Evolutionary conservation across 306 rosid genomes (phyloP).

Genomic region (Glycine tomentella): DNA sequence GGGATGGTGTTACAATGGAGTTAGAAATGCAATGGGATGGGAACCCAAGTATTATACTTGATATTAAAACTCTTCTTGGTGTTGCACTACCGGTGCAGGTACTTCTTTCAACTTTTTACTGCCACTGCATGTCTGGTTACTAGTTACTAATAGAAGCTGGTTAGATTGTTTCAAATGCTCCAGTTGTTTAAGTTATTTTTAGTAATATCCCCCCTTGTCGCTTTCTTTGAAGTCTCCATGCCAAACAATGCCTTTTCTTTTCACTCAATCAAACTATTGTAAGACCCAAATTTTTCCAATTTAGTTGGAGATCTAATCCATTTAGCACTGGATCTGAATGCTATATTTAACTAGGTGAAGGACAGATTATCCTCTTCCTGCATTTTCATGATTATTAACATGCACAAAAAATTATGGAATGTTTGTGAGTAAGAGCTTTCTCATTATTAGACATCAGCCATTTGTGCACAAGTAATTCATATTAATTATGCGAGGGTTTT

Average conservation of each 20-base stretch:
- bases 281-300: slow-evolving; percentile 7
- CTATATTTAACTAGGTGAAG: slow-evolving; percentile 11
- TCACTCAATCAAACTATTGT: slow-evolving; percentile 29
- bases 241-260: slow-evolving; percentile 36
- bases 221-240: slow-evolving; percentile 16
- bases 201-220: neutral
- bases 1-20: slow-evolving; percentile 83
- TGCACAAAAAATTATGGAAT: slow-evolving; percentile 7
- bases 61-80: slow-evolving; percentile 83
- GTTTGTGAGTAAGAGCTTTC: slow-evolving; percentile 31
- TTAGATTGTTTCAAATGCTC: too few species aligned
- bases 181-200: neutral
- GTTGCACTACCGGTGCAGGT: slow-evolving; percentile 94
- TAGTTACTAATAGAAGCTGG: slow-evolving; percentile 26
- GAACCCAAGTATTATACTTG: slow-evolving; percentile 89
- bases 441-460: slow-evolving; percentile 6
- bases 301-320: slow-evolving; percentile 18
- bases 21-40: slow-evolving; percentile 99
- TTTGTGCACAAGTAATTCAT: slow-evolving; percentile 19
- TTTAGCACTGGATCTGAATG: slow-evolving; percentile 28
- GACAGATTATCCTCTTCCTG: slow-evolving; percentile 30
- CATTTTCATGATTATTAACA: slow-evolving; percentile 25
- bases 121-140: slow-evolving; percentile 13
- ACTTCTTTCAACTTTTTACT: slow-evolving; percentile 29
- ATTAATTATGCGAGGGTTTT: slow-evolving; percentile 19